Conservation (phyloP, 2,329 filamentous ascomycete species). For the Helicocarpus griseus region DNA sequence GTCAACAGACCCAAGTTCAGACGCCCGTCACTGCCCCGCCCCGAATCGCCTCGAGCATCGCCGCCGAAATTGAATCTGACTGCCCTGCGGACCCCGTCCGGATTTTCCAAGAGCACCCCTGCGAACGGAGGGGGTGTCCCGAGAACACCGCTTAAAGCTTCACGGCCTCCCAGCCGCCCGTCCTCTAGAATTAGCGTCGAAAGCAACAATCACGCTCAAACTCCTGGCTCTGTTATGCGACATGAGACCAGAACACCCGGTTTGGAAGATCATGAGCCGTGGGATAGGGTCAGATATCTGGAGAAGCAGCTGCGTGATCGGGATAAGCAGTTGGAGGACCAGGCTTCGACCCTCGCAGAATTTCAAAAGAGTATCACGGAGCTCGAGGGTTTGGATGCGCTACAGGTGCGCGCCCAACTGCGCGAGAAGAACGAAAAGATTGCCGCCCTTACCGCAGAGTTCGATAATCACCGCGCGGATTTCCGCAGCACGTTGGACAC, state of each 20-base stretch:
- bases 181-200: slow-evolving; percentile 31
- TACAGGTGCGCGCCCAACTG: slow-evolving; percentile 69
- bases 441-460: slow-evolving; percentile 81
- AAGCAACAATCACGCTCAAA: slow-evolving; percentile 19
- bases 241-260: slow-evolving; percentile 21
- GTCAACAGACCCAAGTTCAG: slow-evolving; percentile 54
- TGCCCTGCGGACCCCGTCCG: slow-evolving; percentile 50
- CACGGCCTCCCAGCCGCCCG: slow-evolving; percentile 26
- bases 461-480: slow-evolving; percentile 87
- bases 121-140: slow-evolving; percentile 39
- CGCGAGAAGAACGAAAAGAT: slow-evolving; percentile 97
- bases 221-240: slow-evolving; percentile 20
- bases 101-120: slow-evolving; percentile 19
- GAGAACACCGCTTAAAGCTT: slow-evolving; percentile 30
- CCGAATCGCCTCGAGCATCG: slow-evolving; percentile 67
- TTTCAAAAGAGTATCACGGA: slow-evolving; percentile 87
- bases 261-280: slow-evolving; percentile 22
- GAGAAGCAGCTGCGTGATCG: slow-evolving; percentile 69
- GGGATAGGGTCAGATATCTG: slow-evolving; percentile 65
- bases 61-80: slow-evolving; percentile 45
- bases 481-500: slow-evolving; percentile 97
- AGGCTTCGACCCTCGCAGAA: slow-evolving; percentile 69
- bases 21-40: slow-evolving; percentile 70
- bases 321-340: slow-evolving; percentile 80
- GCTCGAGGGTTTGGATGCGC: slow-evolving; percentile 65